A percentile compares a stretch with the other conserved stretches of the same genome.
phyloP scores from a whole-genome alignment of 148 eudicot genomes.

The Nepenthes mirabilis region DNA sequence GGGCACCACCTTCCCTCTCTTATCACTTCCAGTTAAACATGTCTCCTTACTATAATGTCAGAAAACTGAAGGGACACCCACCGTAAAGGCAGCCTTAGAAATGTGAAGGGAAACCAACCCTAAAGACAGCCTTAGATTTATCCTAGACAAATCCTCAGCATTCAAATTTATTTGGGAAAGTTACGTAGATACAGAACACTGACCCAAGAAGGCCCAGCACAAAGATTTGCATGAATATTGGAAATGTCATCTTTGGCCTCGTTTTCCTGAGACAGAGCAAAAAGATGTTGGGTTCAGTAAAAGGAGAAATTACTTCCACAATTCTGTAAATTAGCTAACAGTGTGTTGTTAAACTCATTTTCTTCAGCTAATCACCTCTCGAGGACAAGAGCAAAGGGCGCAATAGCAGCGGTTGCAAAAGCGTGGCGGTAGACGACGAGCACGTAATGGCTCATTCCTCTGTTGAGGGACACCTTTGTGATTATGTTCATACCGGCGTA shows the following conservation, averaged over 20 bases:
- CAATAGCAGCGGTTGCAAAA: constrained; percentile 10
- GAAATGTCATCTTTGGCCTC: constrained; percentile 5
- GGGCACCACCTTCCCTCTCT: too few species aligned
- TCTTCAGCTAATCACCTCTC: constrained; percentile 5
- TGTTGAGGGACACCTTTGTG: constrained; percentile 6
- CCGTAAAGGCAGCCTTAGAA: too few species aligned
- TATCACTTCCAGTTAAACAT: too few species aligned
- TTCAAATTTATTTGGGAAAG: too few species aligned
- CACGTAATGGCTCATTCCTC: constrained; percentile 18
- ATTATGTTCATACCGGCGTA: constrained; percentile 12
- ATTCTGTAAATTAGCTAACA: too few species aligned
- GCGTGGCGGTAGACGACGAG: constrained; percentile 13
- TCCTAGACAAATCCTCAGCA: too few species aligned
- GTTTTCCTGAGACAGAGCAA: not conserved
- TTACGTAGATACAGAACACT: not conserved
- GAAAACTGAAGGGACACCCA: too few species aligned
- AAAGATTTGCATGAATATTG: not conserved
- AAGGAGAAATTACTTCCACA: not conserved
- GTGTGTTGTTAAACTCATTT: too few species aligned
- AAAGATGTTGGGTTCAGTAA: not conserved
- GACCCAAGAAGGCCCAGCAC: constrained; percentile 2
- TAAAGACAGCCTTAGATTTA: too few species aligned
- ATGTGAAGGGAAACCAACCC: too few species aligned
- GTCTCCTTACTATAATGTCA: too few species aligned
- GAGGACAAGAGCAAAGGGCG: constrained; percentile 10